Base-by-base conservation (phyloP, 441 rosid species). In the Lepidium campestre region DNA sequence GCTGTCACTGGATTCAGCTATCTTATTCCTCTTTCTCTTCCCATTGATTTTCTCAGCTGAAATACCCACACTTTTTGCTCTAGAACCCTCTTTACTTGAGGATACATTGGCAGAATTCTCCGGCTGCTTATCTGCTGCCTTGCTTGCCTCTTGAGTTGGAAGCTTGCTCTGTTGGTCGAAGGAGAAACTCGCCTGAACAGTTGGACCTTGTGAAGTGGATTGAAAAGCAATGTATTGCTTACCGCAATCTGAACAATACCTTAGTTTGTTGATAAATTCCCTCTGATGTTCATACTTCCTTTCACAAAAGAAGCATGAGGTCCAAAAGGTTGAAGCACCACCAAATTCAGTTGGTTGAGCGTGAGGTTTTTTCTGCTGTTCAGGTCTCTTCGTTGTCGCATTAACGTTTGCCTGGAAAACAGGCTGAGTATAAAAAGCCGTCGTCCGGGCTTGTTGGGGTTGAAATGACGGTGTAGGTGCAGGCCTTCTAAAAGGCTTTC, bases 241-340 rank as follows among this genome's bases (percentile, higher is more conserved):
- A n/a, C 31, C n/a, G 72, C 99, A 89, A 8, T 32, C 52, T 69
- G 75, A 78, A 74, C 99, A 93, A 10, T 34, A 25, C 29, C 86
- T 34, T 67, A 41, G 34, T 59, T 64, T 82, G 72, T 81, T 72
- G 22, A 83, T 65, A 23, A 69, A 36, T 6, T 72, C 82, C 48
- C 76, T 71, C 61, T 46, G 74, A 71, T 73, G 86, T 70, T 86
- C 85, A 72, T 82, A 77, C 70, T 48, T 82, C 14, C 48, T 73
- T 0, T 34, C 37, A 74, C 98, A 90, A 77, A 72, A 85, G 10
- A 89, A 81, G 63, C 98, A 93, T 31, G 75, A 72, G 62, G 93
- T 85, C 90, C 93, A 85, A 77, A 91, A 89, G 13, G 79, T 80
- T 20, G 37, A 57, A 12, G 42, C 69, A 13, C 62, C 85, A 78